Evolutionary conservation across 352 stramenopile genomes (phyloP), one percentile per base, ranked within the genome.

Genomic region (Globisporangium splendens): DNA sequence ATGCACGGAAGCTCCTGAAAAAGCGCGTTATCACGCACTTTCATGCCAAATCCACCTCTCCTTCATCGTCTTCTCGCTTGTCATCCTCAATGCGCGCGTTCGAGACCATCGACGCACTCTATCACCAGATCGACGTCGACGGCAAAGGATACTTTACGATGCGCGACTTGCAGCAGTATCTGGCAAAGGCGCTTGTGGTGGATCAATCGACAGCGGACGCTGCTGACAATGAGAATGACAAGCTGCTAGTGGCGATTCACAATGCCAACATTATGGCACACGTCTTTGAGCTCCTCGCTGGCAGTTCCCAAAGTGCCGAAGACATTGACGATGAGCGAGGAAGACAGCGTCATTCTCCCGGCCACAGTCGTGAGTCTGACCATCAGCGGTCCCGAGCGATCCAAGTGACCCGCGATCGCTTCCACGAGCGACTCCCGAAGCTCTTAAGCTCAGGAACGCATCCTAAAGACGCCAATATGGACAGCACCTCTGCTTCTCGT

Each of bases 61-160:
- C 24, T 31, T 31, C 24, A 31, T 31, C 24, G 5, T 31, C 28
- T 35, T 6, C 28, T 35, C 28, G 28, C 28, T 4, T 35, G 28
- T 6, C 28, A 35, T 35, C 28, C 28, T 10, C 28, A 6, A 35
- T 35, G 28, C 28, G 28, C 8, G 5, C 28, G 28, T 35, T 35
- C 28, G 28, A 35, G 28, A 10, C 28, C 28, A 35, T 41, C 21
- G 64, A 83, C 20, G 68, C 39, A 12, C 39, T 73, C 3, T 87
- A 82, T 42, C 62, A 49, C 24, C 17, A 41, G 7, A 53, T 87
- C 5, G 74, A 85, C 51, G 44, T 24, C 2, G 68, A 79, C 21
- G 59, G 50, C 43, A 87, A 82, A 68, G 72, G 66, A 0, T 68
- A 78, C 28, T 82, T 87, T 38, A 75, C 73, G 28, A n/a, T 59